Evolutionary conservation across 129 eudicot genomes (phyloP).

Genomic region (Artemisia annua): DNA sequence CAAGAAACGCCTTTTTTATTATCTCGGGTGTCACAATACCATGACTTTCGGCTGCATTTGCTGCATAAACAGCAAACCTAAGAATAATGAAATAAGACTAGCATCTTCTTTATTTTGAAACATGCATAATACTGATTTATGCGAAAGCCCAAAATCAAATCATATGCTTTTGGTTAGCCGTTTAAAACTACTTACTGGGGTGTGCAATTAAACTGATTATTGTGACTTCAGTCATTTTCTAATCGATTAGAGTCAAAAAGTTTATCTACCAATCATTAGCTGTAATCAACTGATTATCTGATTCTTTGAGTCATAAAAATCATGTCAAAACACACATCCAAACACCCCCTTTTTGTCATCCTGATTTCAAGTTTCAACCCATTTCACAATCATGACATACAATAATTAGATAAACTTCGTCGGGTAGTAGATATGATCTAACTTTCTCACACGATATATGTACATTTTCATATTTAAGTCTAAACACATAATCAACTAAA

Average conservation of each 20-base stretch:
- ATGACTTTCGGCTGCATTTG: slow-evolving; percentile 31
- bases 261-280: neutral
- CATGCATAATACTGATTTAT: slow-evolving; percentile 1
- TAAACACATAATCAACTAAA: neutral
- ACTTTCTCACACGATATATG: neutral
- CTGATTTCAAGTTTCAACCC: slow-evolving; percentile 7
- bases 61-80: slow-evolving; percentile 60
- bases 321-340: neutral
- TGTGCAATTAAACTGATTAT: neutral
- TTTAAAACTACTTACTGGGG: neutral
- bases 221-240: neutral
- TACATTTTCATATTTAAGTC: neutral
- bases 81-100: slow-evolving; percentile 35
- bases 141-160: slow-evolving; percentile 1
- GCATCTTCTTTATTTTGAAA: neutral
- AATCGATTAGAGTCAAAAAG: neutral
- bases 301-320: neutral
- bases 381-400: neutral
- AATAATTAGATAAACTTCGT: neutral
- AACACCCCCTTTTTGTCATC: neutral
- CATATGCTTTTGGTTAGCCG: neutral
- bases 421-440: neutral
- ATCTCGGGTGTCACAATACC: slow-evolving; percentile 54
- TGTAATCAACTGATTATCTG: neutral
- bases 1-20: slow-evolving; percentile 54